Percentiles rank a stretch among this genome's conserved stretches.
phyloP scores from a whole-genome alignment of 106 monocot species.

The Platanthera guangdongensis region DNA sequence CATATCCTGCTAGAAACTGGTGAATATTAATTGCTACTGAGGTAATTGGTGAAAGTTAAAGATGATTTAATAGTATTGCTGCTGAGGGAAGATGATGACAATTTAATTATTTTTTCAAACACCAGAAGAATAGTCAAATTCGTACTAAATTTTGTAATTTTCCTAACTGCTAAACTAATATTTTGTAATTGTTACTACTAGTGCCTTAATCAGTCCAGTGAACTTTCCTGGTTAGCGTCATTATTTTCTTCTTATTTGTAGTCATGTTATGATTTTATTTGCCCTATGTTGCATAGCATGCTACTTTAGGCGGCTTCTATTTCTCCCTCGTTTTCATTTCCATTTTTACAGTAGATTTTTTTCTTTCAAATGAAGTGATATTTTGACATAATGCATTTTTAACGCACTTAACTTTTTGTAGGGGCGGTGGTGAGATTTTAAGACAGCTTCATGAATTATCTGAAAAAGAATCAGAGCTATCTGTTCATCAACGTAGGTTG shows the following conservation, averaged over 20 bases:
- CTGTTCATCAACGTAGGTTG: conserved; percentile 41
- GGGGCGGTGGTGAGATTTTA: conserved; percentile 74
- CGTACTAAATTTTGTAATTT: neutral
- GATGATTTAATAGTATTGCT: neutral
- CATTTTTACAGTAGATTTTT: neutral
- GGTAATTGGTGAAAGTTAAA: neutral
- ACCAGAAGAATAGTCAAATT: neutral
- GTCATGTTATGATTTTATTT: neutral
- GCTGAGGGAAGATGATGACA: too few relatives aligned
- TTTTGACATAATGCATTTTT: neutral
- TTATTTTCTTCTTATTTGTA: neutral
- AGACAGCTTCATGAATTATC: conserved; percentile 72
- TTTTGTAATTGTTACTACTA: neutral
- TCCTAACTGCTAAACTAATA: neutral
- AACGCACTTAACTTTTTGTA: conserved; percentile 17
- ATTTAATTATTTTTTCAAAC: neutral
- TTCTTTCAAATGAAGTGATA: neutral
- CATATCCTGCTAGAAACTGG: too few relatives aligned
- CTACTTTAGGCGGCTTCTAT: neutral
- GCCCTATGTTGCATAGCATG: neutral
- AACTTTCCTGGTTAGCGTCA: neutral
- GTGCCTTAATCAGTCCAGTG: neutral
- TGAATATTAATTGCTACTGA: neutral
- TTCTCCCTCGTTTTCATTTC: neutral
- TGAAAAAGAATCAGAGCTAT: conserved; percentile 71